phyloP scores from a whole-genome alignment of 768 basidiomycete species.

The Boletus rubescentipes region DNA sequence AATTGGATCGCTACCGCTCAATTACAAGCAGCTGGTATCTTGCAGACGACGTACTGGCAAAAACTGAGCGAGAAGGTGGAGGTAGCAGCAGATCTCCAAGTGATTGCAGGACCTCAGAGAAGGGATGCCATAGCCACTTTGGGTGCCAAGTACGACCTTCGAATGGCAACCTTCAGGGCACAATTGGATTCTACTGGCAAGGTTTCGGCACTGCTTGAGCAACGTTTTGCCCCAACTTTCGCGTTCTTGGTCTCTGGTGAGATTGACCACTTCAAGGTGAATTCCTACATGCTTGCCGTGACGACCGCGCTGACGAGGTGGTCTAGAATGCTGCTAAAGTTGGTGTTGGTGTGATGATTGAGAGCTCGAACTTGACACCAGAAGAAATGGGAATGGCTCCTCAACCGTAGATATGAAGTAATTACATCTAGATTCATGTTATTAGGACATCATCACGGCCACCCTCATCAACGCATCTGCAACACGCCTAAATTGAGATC shows the following conservation, averaged over 20 bases:
- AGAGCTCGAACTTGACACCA: constrained; percentile 76
- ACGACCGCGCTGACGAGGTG: neutral
- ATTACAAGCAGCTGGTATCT: constrained; percentile 74
- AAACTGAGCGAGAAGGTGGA: constrained; percentile 95
- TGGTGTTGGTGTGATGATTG: constrained; percentile 97
- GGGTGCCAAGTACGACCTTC: constrained; percentile 95
- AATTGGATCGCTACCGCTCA: constrained; percentile 95
- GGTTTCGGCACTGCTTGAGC: constrained; percentile 91
- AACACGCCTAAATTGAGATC: too few species aligned
- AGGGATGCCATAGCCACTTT: constrained; percentile 92
- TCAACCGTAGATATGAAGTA: constrained; percentile 41
- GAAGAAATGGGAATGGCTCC: constrained; percentile 77
- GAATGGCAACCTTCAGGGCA: constrained; percentile 90
- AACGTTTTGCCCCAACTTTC: constrained; percentile 93
- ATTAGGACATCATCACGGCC: constrained; percentile 20
- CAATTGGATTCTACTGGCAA: constrained; percentile 95
- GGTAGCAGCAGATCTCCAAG: constrained; percentile 90
- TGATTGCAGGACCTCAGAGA: constrained; percentile 74
- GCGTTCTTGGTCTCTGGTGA: constrained; percentile 94
- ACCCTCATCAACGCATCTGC: constrained; percentile 9
- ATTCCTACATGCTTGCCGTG: constrained; percentile 11
- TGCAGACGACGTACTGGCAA: constrained; percentile 96
- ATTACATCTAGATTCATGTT: constrained; percentile 31
- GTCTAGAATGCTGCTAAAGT: constrained; percentile 87
- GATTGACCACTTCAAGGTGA: constrained; percentile 97